A percentile compares a stretch with the other conserved stretches of the same genome.
Evolutionary conservation across 2,329 filamentous ascomycete species (phyloP).

Genomic region (Pseudonectria foliicola): DNA sequence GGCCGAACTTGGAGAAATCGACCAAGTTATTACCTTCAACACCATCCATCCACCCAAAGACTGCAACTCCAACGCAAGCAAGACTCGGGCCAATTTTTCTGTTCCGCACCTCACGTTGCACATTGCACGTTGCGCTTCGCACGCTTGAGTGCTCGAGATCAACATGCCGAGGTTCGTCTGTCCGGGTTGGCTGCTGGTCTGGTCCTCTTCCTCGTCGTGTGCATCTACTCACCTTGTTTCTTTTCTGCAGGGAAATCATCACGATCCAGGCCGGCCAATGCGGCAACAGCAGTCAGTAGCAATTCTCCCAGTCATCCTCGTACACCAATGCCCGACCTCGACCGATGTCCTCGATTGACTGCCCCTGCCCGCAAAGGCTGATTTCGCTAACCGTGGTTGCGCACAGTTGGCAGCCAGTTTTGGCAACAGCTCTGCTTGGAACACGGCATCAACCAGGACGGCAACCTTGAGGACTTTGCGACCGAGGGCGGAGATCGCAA

Average conservation of each 20-base stretch:
- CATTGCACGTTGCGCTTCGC: too few relatives aligned
- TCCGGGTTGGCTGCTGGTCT: background rate
- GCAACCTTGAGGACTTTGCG: constrained; percentile 95
- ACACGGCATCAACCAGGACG: constrained; percentile 95
- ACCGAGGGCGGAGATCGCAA: constrained; percentile 97
- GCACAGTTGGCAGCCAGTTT: constrained; percentile 87
- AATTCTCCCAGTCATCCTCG: constrained; percentile 6
- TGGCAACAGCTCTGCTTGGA: constrained; percentile 98
- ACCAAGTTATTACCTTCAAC: constrained; percentile 3
- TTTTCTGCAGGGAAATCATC: constrained; percentile 77
- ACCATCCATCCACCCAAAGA: constrained; percentile 1
- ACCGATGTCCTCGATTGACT: too few relatives aligned
- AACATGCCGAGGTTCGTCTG: constrained; percentile 19
- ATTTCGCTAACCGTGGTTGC: constrained; percentile 35
- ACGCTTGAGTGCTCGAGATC: background rate
- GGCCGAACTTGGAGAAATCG: background rate
- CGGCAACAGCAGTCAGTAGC: constrained; percentile 89
- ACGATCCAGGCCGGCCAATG: constrained; percentile 98
- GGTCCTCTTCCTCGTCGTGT: too few relatives aligned
- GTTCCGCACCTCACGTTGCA: too few relatives aligned
- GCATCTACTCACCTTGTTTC: background rate
- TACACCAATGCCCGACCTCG: constrained; percentile 3
- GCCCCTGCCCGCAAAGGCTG: background rate
- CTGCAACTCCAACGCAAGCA: constrained; percentile 1
- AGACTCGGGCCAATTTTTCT: constrained; percentile 1